phyloP scores from a whole-genome alignment of 257 asterid genomes.

The Solanum pimpinellifolium region DNA sequence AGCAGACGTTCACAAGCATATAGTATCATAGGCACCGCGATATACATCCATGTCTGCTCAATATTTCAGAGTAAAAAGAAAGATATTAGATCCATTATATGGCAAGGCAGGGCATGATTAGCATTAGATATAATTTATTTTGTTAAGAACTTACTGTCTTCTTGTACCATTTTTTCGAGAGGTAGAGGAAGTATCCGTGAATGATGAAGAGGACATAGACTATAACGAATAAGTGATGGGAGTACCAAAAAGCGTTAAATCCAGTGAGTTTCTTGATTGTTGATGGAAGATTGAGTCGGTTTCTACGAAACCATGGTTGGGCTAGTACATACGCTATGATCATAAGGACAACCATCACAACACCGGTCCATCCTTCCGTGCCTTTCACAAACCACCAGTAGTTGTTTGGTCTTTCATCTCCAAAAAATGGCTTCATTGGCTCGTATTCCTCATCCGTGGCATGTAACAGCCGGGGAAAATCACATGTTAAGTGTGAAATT shows the following conservation, averaged over 20 bases:
- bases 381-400: conserved; percentile 19
- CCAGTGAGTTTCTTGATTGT: conserved; percentile 46
- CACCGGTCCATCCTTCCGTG: conserved; percentile 13
- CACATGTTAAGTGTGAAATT: conserved; percentile 11
- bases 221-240: conserved; percentile 41
- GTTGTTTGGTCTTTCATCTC: conserved; percentile 11
- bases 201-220: conserved; percentile 39
- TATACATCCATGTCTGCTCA: conserved; percentile 23
- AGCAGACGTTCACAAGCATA: conserved; percentile 15
- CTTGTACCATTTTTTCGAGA: conserved; percentile 45
- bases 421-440: conserved; percentile 18
- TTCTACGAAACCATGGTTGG: conserved; percentile 12
- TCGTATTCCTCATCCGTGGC: conserved; percentile 13
- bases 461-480: conserved; percentile 8
- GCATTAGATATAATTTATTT: not conserved
- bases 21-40: conserved; percentile 12
- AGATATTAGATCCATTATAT: not conserved
- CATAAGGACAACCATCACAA: conserved; percentile 13
- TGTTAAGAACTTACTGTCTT: conserved; percentile 31
- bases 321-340: conserved; percentile 9
- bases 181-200: conserved; percentile 45
- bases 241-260: conserved; percentile 65
- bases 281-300: conserved; percentile 22
- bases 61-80: not conserved
- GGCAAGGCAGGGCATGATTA: not conserved